Base-by-base conservation (phyloP, 73 alveolate genomes). In the Tetrahymena elliotti region DNA sequence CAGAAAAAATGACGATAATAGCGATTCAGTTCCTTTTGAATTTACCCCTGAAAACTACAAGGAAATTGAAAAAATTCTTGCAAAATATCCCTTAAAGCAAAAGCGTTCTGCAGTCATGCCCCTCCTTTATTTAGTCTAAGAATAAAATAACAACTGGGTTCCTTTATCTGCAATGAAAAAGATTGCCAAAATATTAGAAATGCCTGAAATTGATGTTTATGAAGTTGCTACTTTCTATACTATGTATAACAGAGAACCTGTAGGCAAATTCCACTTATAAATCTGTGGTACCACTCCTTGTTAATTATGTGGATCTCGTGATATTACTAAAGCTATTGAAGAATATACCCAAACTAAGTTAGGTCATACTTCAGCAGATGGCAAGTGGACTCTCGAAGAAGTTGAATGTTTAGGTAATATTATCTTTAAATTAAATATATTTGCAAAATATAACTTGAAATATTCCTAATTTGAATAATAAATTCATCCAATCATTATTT, bases 261-360 rank as follows among this genome's bases (percentile, higher is more conserved):
- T 98, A 1, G 99, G 99, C 35, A 98, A 97, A 94, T 98, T 94
- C 96, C 99, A 98, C 93, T 95, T 98, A 34, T 96, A 98, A 97
- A 99, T 98, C 38, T 98, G 99, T 93, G 98, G 99, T 33, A 98
- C 99, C 18, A 98, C 99, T 47, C 99, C 99, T 33, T 98, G 99
- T 97, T 95, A 97, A 98, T 96, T 98, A 84, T 84, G 99, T 38
- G 99, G 99, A 88, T 97, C 99, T 34, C 93, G 96, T 83, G 98
- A 97, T 1, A 96, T 98, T 52, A 98, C 97, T 52, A 92, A 97
- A 93, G 95, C 98, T 31, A 97, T 98, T 94, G 95, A 94, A 82
- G 97, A 97, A 36, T 92, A 97, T 47, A 84, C 93, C 8, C 96
- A 96, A 47, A 98, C 97, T 68, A 83, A 96, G 16, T 93, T 54